phyloP scores from a whole-genome alignment of 495 filamentous ascomycete genomes.

The Penicillium herquei region DNA sequence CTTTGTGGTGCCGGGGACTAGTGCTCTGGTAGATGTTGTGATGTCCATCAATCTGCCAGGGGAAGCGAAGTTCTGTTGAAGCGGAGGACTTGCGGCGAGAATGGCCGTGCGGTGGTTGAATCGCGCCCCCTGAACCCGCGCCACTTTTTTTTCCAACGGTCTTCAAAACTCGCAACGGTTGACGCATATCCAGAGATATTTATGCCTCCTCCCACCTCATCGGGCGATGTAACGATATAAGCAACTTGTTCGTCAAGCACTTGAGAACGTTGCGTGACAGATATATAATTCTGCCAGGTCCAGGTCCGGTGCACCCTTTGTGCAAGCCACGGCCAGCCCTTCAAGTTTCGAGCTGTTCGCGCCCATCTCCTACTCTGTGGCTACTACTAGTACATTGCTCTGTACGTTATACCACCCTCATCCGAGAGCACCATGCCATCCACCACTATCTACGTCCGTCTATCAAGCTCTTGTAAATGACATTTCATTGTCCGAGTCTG shows the following conservation, averaged over 20 bases:
- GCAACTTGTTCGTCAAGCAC: not conserved
- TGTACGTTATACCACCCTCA: not conserved
- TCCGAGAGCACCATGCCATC: not conserved
- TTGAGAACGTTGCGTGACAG: not conserved
- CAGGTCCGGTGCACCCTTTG: not conserved
- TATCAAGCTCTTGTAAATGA: too few species aligned
- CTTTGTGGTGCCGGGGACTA: not conserved
- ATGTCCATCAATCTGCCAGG: not conserved
- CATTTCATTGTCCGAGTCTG: too few species aligned
- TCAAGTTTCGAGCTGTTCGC: not conserved
- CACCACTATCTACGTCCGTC: too few species aligned
- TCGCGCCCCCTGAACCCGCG: not conserved
- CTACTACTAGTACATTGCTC: not conserved
- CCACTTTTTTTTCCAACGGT: not conserved
- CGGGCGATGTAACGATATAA: not conserved
- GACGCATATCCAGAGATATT: not conserved
- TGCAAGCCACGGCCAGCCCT: not conserved
- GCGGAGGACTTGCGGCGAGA: not conserved
- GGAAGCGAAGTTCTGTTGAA: not conserved
- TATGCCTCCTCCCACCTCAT: not conserved
- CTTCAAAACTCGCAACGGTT: not conserved
- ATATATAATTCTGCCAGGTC: not conserved
- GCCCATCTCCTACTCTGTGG: not conserved
- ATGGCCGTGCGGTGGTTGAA: not conserved
- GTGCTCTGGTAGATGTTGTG: not conserved